Evolutionary conservation across 768 basidiomycete genomes (phyloP), one percentile per base, ranked within the genome.

Genomic region (Multifurca ochricompacta): DNA sequence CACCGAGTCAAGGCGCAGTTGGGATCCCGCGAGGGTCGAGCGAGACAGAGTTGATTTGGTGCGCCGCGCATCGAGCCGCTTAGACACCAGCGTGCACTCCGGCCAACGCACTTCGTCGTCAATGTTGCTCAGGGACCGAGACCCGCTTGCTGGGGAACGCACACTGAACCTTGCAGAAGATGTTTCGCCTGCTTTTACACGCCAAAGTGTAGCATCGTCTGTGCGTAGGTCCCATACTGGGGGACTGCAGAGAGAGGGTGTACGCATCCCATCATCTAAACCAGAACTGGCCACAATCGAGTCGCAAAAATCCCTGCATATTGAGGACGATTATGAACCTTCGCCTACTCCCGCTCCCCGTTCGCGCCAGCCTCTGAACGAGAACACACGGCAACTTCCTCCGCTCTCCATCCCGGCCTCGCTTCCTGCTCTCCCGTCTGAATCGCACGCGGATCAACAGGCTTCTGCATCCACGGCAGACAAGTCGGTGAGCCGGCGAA

Each of bases 371-470:
- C 51, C 50, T 56, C 58, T 18, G 67, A 73, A 58, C 73, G 73
- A 52, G 19, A 49, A 53, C 30, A 58, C 58, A 21, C 74, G 76
- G 43, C 69, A 72, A 2, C 64, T 82, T 5, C 75, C 79, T 2
- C 67, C 77, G 7, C 63, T 84, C 21, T 59, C 75, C 2, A 78
- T 83, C 3, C 80, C 84, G 0, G 77, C 79, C 39, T 80, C 84
- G 0, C 70, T 84, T 2, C 76, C 82, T 1, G 70, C 73, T 21
- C 73, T 83, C 9, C 81, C 81, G 0, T 83, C 83, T 2, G 84
- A 87, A 64, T 73, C 76, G 1, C 59, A 69, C 11, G 61, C 71
- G 25, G 43, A 46, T 39, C 66, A 62, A 35, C 62, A 39, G 27
- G 42, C 48, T 35, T 42, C 32, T 13, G 27, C 51, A 48, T 59